Evolutionary conservation across 441 rosid species (phyloP).

Genomic region (Caryocar brasiliense): DNA sequence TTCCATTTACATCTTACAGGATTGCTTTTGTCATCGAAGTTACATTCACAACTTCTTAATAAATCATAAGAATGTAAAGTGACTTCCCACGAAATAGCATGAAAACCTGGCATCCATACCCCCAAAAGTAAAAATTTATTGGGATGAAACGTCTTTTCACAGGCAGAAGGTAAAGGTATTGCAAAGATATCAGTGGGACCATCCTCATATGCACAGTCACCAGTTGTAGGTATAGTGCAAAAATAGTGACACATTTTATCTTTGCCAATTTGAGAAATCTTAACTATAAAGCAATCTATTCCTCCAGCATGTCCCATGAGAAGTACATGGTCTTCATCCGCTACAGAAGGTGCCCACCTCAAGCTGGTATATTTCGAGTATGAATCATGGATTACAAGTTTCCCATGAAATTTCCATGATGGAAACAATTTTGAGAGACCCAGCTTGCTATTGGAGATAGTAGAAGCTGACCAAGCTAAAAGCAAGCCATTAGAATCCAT

Average conservation of each 20-base stretch:
- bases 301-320: constrained; percentile 70
- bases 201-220: constrained; percentile 29
- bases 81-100: constrained; percentile 68
- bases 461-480: constrained; percentile 56
- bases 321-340: constrained; percentile 51
- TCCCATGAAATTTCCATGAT: constrained; percentile 58
- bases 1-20: constrained; percentile 25
- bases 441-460: constrained; percentile 28
- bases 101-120: constrained; percentile 57
- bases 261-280: constrained; percentile 27
- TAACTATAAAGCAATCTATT: constrained; percentile 72
- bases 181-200: constrained; percentile 62
- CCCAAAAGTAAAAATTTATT: constrained; percentile 67
- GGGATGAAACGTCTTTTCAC: constrained; percentile 35
- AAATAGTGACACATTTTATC: constrained; percentile 37
- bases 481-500: constrained; percentile 75
- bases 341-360: constrained; percentile 71
- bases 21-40: constrained; percentile 32
- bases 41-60: constrained; percentile 35
- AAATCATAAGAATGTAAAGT: constrained; percentile 44
- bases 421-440: constrained; percentile 45
- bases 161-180: constrained; percentile 45
- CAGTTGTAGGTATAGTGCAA: constrained; percentile 62
- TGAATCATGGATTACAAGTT: constrained; percentile 31
- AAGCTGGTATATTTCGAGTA: constrained; percentile 56